Percentiles rank a stretch among this genome's conserved stretches.
Evolutionary conservation across 257 asterid genomes (phyloP).

Genomic region (Salvia hispanica): DNA sequence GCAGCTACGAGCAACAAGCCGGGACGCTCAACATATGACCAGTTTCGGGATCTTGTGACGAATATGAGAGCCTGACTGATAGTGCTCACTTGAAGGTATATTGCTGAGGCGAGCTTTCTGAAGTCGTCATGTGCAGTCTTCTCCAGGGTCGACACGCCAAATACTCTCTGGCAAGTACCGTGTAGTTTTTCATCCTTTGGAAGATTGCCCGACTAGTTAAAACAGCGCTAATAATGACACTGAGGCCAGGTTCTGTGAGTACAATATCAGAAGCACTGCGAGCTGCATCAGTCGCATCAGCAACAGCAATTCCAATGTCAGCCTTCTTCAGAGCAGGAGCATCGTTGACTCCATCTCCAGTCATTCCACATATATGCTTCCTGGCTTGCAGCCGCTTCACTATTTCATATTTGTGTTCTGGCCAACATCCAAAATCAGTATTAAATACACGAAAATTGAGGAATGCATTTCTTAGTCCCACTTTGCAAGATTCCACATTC

Average conservation of each 20-base stretch:
- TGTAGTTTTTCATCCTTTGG: constrained; percentile 97
- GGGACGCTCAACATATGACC: constrained; percentile 96
- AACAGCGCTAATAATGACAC: constrained; percentile 98
- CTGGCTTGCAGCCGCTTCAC: constrained; percentile 97
- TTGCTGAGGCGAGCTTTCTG: constrained; percentile 93
- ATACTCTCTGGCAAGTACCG: constrained; percentile 73
- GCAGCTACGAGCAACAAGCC: constrained; percentile 84
- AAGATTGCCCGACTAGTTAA: constrained; percentile 96
- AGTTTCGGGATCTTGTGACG: constrained; percentile 90
- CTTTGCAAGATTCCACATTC: not conserved
- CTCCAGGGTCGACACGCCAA: constrained; percentile 91
- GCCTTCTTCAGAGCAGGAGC: constrained; percentile 99
- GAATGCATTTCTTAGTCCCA: not conserved
- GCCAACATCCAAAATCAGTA: constrained; percentile 18
- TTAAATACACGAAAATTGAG: not conserved
- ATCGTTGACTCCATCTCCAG: constrained; percentile 98
- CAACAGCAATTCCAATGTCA: constrained; percentile 97
- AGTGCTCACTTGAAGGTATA: constrained; percentile 97
- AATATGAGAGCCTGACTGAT: constrained; percentile 95
- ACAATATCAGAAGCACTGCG: constrained; percentile 99
- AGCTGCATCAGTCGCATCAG: constrained; percentile 99
- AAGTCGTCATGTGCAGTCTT: constrained; percentile 89
- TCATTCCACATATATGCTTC: constrained; percentile 98
- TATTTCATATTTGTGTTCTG: constrained; percentile 97
- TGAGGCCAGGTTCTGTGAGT: constrained; percentile 96